Evolutionary conservation across 306 rosid species (phyloP), one percentile per base, ranked within the genome.

Genomic region (Vigna trinervia): DNA sequence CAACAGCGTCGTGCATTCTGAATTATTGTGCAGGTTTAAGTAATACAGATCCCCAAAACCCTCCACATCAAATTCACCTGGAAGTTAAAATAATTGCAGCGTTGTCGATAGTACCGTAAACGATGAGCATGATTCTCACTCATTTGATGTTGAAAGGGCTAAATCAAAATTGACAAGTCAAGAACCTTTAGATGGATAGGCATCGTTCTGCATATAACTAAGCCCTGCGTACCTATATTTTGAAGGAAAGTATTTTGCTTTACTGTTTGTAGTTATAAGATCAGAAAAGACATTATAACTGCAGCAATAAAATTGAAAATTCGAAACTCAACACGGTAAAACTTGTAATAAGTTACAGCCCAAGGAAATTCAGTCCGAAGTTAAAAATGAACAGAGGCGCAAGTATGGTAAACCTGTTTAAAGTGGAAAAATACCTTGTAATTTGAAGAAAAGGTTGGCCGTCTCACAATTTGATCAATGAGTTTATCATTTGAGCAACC

Each of bases 21-120:
- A 64, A 34, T 34, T 48, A 62, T 41, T 32, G 15, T 7, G 30
- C 17, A 63, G 47, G n/a, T 26, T 59, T 66, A 53, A 74, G 59
- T 56, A 38, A 62, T 17, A 22, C 71, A 57, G 52, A 39, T 64
- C 69, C 63, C 41, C 53, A 50, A 53, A 50, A 65, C 59, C 73
- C 48, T 66, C 51, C 69, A 57, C 80, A 28, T 69, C 76, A 38
- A 38, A n/a, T 39, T 80, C 67, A 43, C 69, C 23, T 34, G 68
- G 68, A 20, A 34, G 39, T 54, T 36, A 54, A 36, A 71, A 74
- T 60, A 62, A 62, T 62, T 30, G 19, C 47, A 43, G 12, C n/a
- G 45, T n/a, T 5, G 59, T 56, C n/a, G 50, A 14, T 17, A 43
- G 48, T 43, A 9, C 48, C 53, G 8, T 57, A 45, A 45, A 36